phyloP scores from a whole-genome alignment of 768 basidiomycete species.

The Zangia roseola region DNA sequence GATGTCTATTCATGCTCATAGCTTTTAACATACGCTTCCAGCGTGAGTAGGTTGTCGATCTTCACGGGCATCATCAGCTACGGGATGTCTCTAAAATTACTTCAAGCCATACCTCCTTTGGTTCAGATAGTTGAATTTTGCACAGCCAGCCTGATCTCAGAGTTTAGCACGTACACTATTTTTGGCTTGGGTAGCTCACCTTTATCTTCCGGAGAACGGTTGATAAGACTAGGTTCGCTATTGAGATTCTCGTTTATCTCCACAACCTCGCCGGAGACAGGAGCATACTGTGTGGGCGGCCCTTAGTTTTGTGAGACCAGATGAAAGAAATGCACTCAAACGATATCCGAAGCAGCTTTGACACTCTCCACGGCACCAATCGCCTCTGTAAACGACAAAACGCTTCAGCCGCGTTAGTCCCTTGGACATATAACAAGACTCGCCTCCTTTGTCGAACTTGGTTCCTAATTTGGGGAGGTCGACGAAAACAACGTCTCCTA shows the following conservation, averaged over 20 bases:
- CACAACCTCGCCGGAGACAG: constrained; percentile 80
- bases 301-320: constrained; percentile 8
- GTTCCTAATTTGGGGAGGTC: constrained; percentile 75
- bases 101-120: constrained; percentile 59
- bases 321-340: constrained; percentile 34
- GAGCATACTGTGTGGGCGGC: constrained; percentile 66
- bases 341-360: constrained; percentile 95
- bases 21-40: constrained; percentile 69
- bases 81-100: not conserved
- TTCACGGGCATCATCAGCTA: constrained; percentile 26
- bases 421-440: constrained; percentile 27
- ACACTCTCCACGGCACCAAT: constrained; percentile 96
- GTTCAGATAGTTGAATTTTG: constrained; percentile 82
- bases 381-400: constrained; percentile 46
- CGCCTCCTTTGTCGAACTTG: constrained; percentile 71
- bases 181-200: constrained; percentile 46
- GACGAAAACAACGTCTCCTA: constrained; percentile 97
- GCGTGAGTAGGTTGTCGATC: constrained; percentile 71
- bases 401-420: constrained; percentile 7
- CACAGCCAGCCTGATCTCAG: constrained; percentile 82
- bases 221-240: constrained; percentile 73
- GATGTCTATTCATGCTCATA: constrained; percentile 40
- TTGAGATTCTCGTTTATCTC: constrained; percentile 76
- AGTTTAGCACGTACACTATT: not conserved
- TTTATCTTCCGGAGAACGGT: constrained; percentile 81